Evolutionary conservation across 1,139 yeast genomes (phyloP).

Genomic region (Taphrina confusa): DNA sequence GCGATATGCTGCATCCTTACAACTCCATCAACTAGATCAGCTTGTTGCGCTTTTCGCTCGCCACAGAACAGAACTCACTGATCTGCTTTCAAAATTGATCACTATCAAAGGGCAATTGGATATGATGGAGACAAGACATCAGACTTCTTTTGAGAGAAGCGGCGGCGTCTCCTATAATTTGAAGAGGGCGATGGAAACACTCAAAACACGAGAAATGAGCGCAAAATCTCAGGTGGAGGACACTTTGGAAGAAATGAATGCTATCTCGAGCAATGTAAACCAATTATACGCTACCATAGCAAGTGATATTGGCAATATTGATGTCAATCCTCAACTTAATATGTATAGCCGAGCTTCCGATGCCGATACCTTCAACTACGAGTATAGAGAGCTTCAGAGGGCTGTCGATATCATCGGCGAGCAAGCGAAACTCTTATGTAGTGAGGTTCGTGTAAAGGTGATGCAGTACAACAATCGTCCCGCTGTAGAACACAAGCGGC

Average conservation of each 20-base stretch:
- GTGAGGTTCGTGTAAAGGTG: constrained; percentile 7
- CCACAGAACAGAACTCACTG: not conserved
- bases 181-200: not conserved
- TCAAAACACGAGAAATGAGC: not conserved
- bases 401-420: constrained; percentile 7
- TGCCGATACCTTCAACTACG: not conserved
- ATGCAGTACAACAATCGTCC: constrained; percentile 3
- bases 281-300: not conserved
- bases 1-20: not conserved
- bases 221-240: not conserved
- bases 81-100: not conserved
- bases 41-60: not conserved
- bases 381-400: constrained; percentile 9
- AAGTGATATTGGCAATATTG: not conserved
- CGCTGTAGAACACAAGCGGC: not conserved
- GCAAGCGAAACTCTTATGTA: not conserved
- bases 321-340: constrained; percentile 1
- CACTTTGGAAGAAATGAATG: constrained; percentile 9
- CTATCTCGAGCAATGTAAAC: not conserved
- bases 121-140: not conserved
- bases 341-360: constrained; percentile 4
- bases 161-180: not conserved
- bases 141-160: not conserved
- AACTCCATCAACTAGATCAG: constrained; percentile 7
- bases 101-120: not conserved